These are phyloP conservation scores for Debaryomycetaceae sp. DNA, from an alignment of 1,139 yeast genomes.

Conservation along the genomic window DNA sequence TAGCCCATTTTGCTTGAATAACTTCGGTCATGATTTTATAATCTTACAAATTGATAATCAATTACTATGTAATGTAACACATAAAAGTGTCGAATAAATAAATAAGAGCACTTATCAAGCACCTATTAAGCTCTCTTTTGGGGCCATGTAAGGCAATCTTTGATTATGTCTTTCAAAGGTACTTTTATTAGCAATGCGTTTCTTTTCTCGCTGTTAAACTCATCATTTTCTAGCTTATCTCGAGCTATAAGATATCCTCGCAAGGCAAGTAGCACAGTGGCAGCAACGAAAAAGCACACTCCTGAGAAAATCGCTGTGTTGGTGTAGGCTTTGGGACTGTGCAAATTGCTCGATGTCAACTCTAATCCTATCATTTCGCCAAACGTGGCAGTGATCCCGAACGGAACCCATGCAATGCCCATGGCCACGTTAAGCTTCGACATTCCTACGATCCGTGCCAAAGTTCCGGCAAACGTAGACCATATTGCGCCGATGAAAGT, in stretches of 20 bases:
- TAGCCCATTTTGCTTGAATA: neutral
- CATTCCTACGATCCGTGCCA: constrained; percentile 30
- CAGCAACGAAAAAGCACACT: constrained; percentile 32
- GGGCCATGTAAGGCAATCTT: neutral
- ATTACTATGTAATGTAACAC: neutral
- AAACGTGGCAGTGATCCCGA: constrained; percentile 5
- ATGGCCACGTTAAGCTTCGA: constrained; percentile 36
- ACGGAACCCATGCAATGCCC: constrained; percentile 38
- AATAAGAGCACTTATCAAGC: neutral
- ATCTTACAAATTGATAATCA: constrained; percentile 1
- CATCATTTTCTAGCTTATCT: constrained; percentile 29
- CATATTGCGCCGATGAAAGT: constrained; percentile 12
- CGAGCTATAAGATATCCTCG: constrained; percentile 43
- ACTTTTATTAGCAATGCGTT: neutral
- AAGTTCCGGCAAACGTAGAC: constrained; percentile 8
- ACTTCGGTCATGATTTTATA: constrained; percentile 1
- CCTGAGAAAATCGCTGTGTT: constrained; percentile 47
- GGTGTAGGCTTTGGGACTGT: constrained; percentile 31
- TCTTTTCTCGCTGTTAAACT: neutral
- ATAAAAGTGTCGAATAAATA: neutral
- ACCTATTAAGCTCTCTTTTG: neutral
- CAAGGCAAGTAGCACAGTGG: constrained; percentile 24
- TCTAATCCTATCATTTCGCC: constrained; percentile 26
- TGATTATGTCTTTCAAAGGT: neutral
- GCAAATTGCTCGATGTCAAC: constrained; percentile 19